A percentile compares a stretch with the other conserved stretches of the same genome.
Evolutionary conservation across 2,329 filamentous ascomycete species (phyloP).

Genomic region (Ploettnerulaceae sp.): DNA sequence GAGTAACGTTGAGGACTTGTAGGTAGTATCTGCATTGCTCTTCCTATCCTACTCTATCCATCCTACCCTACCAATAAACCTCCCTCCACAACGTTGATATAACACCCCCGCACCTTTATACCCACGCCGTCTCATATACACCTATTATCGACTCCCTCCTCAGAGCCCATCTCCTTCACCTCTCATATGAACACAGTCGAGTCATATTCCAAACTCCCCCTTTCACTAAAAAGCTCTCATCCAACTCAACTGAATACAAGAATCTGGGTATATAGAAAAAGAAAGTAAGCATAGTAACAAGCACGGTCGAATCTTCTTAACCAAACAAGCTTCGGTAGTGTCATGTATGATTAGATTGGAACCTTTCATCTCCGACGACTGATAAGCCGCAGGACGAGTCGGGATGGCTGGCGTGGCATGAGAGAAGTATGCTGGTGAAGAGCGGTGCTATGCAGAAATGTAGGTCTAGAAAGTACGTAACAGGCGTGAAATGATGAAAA

Average conservation of each 20-base stretch:
- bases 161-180: not conserved
- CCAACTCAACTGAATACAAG: constrained; percentile 26
- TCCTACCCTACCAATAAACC: not conserved
- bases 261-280: constrained; percentile 33
- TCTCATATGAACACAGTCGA: constrained; percentile 15
- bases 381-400: constrained; percentile 21
- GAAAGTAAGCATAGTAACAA: constrained; percentile 8
- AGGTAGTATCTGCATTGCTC: constrained; percentile 15
- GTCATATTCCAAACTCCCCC: not conserved
- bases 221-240: constrained; percentile 9
- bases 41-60: not conserved
- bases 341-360: constrained; percentile 24
- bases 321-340: not conserved
- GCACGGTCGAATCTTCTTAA: not conserved
- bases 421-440: constrained; percentile 7
- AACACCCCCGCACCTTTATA: not conserved
- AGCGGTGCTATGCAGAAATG: constrained; percentile 24
- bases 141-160: constrained; percentile 9
- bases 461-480: constrained; percentile 29
- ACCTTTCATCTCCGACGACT: constrained; percentile 14
- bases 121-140: not conserved
- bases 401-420: constrained; percentile 11
- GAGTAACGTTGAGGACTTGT: no score
- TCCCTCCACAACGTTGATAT: not conserved
- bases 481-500: constrained; percentile 21